phyloP scores from a whole-genome alignment of 2,329 filamentous ascomycete genomes.

The Fusarium sp. region DNA sequence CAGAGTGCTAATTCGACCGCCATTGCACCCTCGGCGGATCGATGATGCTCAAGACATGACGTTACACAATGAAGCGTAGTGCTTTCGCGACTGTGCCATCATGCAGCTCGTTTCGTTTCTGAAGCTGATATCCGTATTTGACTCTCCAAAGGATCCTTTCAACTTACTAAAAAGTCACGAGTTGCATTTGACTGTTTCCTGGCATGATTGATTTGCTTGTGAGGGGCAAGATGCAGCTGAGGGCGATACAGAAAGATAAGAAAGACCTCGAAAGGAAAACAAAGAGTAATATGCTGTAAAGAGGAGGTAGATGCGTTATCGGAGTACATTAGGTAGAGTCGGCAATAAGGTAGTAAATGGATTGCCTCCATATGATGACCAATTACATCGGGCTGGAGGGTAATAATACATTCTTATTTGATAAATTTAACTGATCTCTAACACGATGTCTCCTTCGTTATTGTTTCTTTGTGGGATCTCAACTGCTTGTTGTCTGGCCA shows the following conservation, averaged over 20 bases:
- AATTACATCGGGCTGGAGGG: background rate
- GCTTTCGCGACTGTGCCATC: background rate
- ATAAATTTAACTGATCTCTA: background rate
- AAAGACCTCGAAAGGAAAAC: background rate
- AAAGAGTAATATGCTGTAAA: conserved; percentile 5
- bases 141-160: conserved; percentile 26
- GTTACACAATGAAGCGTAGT: background rate
- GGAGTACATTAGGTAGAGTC: conserved; percentile 1
- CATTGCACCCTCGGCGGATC: conserved; percentile 37
- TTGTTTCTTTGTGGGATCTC: too few relatives aligned
- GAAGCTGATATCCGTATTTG: background rate
- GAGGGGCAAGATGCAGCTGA: background rate
- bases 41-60: background rate
- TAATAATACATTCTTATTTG: background rate
- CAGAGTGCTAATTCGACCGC: conserved; percentile 8
- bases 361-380: background rate
- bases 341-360: background rate
- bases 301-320: conserved; percentile 8
- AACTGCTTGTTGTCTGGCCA: background rate
- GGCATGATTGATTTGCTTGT: background rate
- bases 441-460: background rate
- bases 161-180: conserved; percentile 1
- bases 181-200: conserved; percentile 4
- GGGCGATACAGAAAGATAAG: background rate
- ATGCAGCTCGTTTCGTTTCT: background rate